Conservation (phyloP, 768 basidiomycete species). For the Epithele typhae region DNA sequence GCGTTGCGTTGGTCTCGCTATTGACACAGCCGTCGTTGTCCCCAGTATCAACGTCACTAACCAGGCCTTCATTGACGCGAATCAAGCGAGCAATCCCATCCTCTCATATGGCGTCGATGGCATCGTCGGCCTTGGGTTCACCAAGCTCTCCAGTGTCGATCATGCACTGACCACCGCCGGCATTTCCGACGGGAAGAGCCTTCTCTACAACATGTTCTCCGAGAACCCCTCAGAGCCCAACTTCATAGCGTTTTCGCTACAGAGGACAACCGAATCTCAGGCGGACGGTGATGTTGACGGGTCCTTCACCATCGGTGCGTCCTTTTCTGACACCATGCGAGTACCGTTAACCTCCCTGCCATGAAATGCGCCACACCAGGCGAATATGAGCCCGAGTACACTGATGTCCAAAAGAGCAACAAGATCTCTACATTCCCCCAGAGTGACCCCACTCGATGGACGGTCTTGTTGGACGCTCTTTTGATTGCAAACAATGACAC, state of each 20-base stretch:
- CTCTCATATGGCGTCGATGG: conserved; percentile 67
- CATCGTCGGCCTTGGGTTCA: conserved; percentile 75
- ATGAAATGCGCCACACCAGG: conserved; percentile 37
- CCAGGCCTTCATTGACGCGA: conserved; percentile 70
- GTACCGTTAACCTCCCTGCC: too few species aligned
- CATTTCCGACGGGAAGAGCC: conserved; percentile 56
- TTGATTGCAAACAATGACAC: conserved; percentile 45
- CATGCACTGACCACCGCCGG: conserved; percentile 50
- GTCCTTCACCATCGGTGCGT: conserved; percentile 65
- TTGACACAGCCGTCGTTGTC: neutral
- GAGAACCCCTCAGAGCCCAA: conserved; percentile 70
- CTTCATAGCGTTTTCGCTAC: conserved; percentile 74
- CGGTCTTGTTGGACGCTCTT: conserved; percentile 68
- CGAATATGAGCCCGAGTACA: conserved; percentile 62
- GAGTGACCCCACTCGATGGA: conserved; percentile 65
- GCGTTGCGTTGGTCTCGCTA: neutral
- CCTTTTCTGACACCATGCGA: neutral
- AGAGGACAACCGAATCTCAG: conserved; percentile 49
- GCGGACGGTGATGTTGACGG: conserved; percentile 55
- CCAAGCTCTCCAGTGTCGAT: conserved; percentile 71
- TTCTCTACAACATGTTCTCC: conserved; percentile 74
- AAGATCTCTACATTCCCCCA: conserved; percentile 74
- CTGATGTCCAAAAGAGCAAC: conserved; percentile 49
- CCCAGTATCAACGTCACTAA: conserved; percentile 54
- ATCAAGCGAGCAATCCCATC: conserved; percentile 65